These are phyloP conservation scores for Moelleriella libera DNA, from an alignment of 2,329 filamentous ascomycete species.

Conservation along the genomic window DNA sequence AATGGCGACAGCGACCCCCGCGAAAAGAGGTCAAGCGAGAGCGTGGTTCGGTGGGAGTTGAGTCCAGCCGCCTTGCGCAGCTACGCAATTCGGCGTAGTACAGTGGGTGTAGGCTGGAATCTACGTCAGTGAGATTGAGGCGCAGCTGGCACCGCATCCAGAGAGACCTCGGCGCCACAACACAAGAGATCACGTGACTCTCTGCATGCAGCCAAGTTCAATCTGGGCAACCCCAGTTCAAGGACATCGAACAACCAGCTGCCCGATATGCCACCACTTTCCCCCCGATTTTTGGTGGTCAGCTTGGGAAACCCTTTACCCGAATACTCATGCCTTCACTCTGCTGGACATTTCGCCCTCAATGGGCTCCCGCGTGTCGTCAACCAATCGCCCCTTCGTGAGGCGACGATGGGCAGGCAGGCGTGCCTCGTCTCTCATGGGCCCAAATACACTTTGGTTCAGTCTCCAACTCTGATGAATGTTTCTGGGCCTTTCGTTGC, in stretches of 20 bases:
- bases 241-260: too few relatives aligned
- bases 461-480: constrained; percentile 76
- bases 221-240: too few relatives aligned
- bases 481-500: constrained; percentile 58
- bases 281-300: constrained; percentile 56
- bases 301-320: constrained; percentile 74
- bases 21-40: background rate
- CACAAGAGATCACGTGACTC: background rate
- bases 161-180: background rate
- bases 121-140: constrained; percentile 10
- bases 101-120: background rate
- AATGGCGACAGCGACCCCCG: too few relatives aligned
- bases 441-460: constrained; percentile 50
- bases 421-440: constrained; percentile 33
- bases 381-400: constrained; percentile 33
- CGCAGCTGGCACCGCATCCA: background rate
- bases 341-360: constrained; percentile 71
- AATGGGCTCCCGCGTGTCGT: constrained; percentile 36
- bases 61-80: constrained; percentile 13
- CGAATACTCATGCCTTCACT: constrained; percentile 71
- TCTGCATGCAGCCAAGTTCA: background rate
- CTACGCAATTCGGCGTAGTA: constrained; percentile 11
- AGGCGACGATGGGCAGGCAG: constrained; percentile 33
- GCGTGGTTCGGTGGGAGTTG: background rate
- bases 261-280: constrained; percentile 13